phyloP scores from a whole-genome alignment of 192 early-diverging fungal species.

The Backusella morwellensis region DNA sequence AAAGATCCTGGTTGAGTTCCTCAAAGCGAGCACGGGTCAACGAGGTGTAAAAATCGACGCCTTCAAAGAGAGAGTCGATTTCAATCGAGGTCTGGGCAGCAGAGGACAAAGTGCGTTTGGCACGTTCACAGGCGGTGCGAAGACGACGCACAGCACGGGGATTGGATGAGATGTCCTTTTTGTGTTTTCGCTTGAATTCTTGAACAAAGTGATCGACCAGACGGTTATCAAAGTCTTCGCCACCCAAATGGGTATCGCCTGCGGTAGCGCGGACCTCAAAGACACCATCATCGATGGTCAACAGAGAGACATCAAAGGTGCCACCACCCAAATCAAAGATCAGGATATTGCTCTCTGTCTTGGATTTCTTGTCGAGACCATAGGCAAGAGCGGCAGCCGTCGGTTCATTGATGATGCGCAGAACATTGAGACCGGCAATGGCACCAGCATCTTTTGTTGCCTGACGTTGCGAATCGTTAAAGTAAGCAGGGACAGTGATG shows the following conservation, averaged over 20 bases:
- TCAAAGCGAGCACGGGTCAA: constrained; percentile 98
- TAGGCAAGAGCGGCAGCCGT: constrained; percentile 91
- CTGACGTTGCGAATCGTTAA: constrained; percentile 94
- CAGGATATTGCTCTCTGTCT: constrained; percentile 95
- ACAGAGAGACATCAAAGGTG: constrained; percentile 96
- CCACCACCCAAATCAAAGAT: constrained; percentile 98
- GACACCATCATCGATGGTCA: constrained; percentile 96
- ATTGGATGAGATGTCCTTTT: constrained; percentile 90
- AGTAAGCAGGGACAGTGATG: constrained; percentile 98
- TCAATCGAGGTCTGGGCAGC: constrained; percentile 92
- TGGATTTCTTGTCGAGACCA: constrained; percentile 77
- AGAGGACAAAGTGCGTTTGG: constrained; percentile 94
- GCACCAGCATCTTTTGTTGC: constrained; percentile 91
- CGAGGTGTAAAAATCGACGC: constrained; percentile 96
- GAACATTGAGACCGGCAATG: constrained; percentile 85
- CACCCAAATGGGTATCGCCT: constrained; percentile 98
- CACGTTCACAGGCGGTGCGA: constrained; percentile 94
- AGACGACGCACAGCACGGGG: constrained; percentile 93
- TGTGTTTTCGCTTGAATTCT: constrained; percentile 98
- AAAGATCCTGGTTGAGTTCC: constrained; percentile 95
- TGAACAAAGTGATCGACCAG: constrained; percentile 91
- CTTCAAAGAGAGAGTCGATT: constrained; percentile 96
- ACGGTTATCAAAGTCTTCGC: constrained; percentile 99
- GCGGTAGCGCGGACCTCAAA: constrained; percentile 98
- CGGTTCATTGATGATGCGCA: constrained; percentile 93